Base-by-base conservation (phyloP, 1,284 basidiomycete species). In the Ustilago cynodontis region DNA sequence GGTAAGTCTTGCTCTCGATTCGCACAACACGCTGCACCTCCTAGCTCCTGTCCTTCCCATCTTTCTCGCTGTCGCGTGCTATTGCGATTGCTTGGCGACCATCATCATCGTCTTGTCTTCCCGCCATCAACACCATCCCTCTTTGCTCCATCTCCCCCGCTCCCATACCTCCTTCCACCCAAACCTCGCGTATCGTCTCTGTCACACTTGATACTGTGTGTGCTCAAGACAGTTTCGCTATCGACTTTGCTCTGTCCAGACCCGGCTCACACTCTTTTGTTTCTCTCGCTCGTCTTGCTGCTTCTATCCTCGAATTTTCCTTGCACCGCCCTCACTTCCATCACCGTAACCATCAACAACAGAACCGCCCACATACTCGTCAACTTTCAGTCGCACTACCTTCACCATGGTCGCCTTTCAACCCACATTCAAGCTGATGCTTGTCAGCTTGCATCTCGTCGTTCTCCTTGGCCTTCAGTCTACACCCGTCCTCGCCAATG, bases 401-500 rank as follows among this genome's bases (percentile, higher is more conserved):
- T 14, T 13, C 59, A 50, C 33, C 70, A 72, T 72, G 70, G 70
- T 67, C 8, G 59, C 55, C 20, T 72, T 72, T 43, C 70, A 66
- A 16, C 60, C 70, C 10, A 41, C 37, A 4, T 67, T 72, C 53
- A 63, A 64, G 64, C 64, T 72, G 31, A 57, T 72, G 70, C 60
- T 72, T 41, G 64, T 72, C 70, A 72, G 70, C 65, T 51, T 72
- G 28, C 51, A 60, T 10, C 37, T 72, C 2, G 60, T 72, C 57
- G 29, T 66, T 4, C 50, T 71, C 20, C 47, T 66, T 13, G 59
- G 55, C 9, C 56, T 71, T 37, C 55, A 45, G 24, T 39, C 54
- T 2, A 37, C 53, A 1, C 41, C 69, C 2, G 69, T 45, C 13
- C 64, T 63, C 39, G 64, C 69, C 47, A 41, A 66, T 7, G 51